These are phyloP conservation scores for Xanthoparmelia taractica DNA, from an alignment of 495 filamentous ascomycete genomes.

Conservation along the genomic window DNA sequence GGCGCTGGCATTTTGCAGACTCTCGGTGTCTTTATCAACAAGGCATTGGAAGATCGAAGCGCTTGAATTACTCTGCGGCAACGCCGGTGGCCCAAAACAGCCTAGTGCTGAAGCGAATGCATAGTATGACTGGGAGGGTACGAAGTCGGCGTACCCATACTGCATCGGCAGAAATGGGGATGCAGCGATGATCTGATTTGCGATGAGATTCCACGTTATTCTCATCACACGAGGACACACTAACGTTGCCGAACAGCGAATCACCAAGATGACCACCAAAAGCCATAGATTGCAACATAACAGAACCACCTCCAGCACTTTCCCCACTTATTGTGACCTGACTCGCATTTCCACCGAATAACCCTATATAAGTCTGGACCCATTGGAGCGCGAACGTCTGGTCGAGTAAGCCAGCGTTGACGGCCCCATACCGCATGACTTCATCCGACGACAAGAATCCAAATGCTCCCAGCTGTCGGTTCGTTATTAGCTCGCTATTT, in stretches of 20 bases:
- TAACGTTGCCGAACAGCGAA: constrained; percentile 35
- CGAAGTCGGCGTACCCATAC: constrained; percentile 43
- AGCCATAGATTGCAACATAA: constrained; percentile 45
- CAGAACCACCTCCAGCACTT: constrained; percentile 46
- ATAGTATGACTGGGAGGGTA: constrained; percentile 48
- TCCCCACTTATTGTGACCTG: constrained; percentile 49
- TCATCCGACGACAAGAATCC: constrained; percentile 49
- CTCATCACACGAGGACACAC: background rate
- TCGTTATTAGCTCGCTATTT: constrained; percentile 40
- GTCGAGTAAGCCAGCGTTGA: constrained; percentile 44
- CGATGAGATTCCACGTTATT: background rate
- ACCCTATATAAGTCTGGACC: constrained; percentile 46
- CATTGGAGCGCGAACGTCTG: constrained; percentile 46
- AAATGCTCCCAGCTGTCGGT: constrained; percentile 52
- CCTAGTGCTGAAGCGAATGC: constrained; percentile 47
- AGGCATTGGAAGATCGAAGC: constrained; percentile 50
- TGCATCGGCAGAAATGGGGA: constrained; percentile 47
- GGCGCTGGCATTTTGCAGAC: constrained; percentile 50
- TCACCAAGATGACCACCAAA: constrained; percentile 41
- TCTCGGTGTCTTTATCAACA: constrained; percentile 39
- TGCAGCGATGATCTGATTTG: constrained; percentile 33
- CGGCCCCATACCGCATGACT: constrained; percentile 44
- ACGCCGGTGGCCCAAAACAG: constrained; percentile 33
- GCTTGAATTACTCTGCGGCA: constrained; percentile 23
- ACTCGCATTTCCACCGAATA: constrained; percentile 45